Percentiles rank a stretch among this genome's conserved stretches.
phyloP scores from a whole-genome alignment of 2,329 filamentous ascomycete genomes.

The Capronia coronata region DNA sequence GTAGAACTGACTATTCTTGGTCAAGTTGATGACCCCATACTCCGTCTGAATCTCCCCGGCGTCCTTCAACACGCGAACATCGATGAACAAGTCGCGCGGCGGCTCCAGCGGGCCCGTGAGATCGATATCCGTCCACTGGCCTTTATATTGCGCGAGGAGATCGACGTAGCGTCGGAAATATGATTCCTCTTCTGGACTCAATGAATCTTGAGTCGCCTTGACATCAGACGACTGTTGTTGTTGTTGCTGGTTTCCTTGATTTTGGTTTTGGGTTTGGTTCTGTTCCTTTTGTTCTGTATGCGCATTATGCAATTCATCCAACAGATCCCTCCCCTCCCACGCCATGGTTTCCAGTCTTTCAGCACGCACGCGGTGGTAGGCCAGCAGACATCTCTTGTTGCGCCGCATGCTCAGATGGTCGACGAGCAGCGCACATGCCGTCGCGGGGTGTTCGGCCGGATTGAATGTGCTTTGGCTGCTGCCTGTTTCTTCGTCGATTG shows the following conservation, averaged over 20 bases:
- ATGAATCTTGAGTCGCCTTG: slow-evolving; percentile 58
- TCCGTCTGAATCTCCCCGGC: slow-evolving; percentile 98
- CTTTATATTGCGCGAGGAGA: slow-evolving; percentile 90
- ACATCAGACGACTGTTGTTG: slow-evolving; percentile 31
- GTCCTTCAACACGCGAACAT: slow-evolving; percentile 91
- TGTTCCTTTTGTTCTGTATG: background rate
- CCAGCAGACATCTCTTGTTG: slow-evolving; percentile 90
- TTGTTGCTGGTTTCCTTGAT: slow-evolving; percentile 42
- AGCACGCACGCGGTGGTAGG: slow-evolving; percentile 83
- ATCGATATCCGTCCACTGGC: slow-evolving; percentile 97
- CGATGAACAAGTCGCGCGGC: slow-evolving; percentile 92
- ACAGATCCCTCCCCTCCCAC: slow-evolving; percentile 79
- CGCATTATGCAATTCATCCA: slow-evolving; percentile 4
- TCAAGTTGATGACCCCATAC: slow-evolving; percentile 93
- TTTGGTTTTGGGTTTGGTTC: background rate
- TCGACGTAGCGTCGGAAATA: slow-evolving; percentile 90
- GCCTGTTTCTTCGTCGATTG: slow-evolving; percentile 13
- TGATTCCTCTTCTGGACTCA: slow-evolving; percentile 94
- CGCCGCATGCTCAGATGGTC: slow-evolving; percentile 92
- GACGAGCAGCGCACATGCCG: slow-evolving; percentile 81
- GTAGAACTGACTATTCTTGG: slow-evolving; percentile 97
- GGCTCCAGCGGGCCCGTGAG: slow-evolving; percentile 89
- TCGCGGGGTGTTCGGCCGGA: slow-evolving; percentile 71
- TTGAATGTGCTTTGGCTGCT: slow-evolving; percentile 66
- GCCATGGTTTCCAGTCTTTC: slow-evolving; percentile 91